Evolutionary conservation across 768 basidiomycete genomes (phyloP), one percentile per base, ranked within the genome.

Genomic region (Pleurotus tuoliensis): DNA sequence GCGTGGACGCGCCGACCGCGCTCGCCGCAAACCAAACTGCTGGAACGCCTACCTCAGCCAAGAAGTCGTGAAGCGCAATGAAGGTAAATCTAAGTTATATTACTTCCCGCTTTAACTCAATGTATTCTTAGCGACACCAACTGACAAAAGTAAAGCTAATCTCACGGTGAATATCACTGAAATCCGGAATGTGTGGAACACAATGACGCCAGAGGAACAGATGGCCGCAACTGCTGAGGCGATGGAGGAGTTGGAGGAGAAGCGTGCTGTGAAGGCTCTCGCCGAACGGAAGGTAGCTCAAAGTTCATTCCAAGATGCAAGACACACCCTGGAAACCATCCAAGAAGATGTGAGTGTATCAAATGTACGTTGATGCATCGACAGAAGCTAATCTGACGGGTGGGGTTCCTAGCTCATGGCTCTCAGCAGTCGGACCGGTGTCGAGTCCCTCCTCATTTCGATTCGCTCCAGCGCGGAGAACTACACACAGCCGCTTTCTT

Each of bases 351-450:
- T 59, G 30, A n/a, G 56, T 50, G 22, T 16, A 13, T 43, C 24
- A 3, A 7, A 27, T 27, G 27, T 27, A 27, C 27, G 27, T 27
- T 20, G 13, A 41, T 41, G 37, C 46, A 7, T 37, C 30, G 4
- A 13, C 18, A 3, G 20, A 41, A 30, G 13, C 24, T 22, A 18
- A 20, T 50, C 37, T 22, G 20, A 56, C 20, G n/a, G 11, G 34
- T 9, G 25, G 27, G 25, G 4, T 11, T 27, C 41, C 22, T 47
- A 59, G 59, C 27, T 59, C 13, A n/a, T 20, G 13, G 24, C 41
- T 16, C 49, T 59, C n/a, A 45, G 50, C 47, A 41, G 38, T 12
- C 56, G 59, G 8, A 59, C 59, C 22, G 59, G 59, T 15, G 50
- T 47, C 12, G 59, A 59, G 41, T 12, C 34, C 20, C 22, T 59